These are phyloP conservation scores for Aspergillus persii DNA, from an alignment of 2,329 filamentous ascomycete genomes.

Conservation along the genomic window DNA sequence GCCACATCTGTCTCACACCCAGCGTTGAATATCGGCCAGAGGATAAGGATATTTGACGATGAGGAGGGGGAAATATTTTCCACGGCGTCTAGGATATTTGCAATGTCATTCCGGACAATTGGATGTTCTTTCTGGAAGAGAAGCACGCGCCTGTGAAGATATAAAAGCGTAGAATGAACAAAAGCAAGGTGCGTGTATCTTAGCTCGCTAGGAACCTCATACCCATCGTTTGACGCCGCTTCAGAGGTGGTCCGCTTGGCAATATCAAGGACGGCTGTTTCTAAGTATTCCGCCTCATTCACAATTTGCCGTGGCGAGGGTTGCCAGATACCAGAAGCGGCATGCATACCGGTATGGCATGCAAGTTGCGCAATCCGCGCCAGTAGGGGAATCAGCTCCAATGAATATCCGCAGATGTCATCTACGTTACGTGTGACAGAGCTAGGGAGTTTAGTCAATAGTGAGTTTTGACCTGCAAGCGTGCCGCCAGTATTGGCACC, in stretches of 20 bases:
- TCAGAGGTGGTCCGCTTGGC: conserved; percentile 7
- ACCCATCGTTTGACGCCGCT: not conserved
- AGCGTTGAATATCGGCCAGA: conserved; percentile 34
- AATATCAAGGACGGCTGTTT: conserved; percentile 10
- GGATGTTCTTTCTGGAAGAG: conserved; percentile 16
- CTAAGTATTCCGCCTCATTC: conserved; percentile 10
- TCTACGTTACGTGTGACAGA: conserved; percentile 16
- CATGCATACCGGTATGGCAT: not conserved
- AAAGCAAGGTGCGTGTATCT: conserved; percentile 26
- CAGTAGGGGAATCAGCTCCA: conserved; percentile 27
- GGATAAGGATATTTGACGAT: conserved; percentile 26
- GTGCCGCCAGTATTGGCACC: conserved; percentile 11
- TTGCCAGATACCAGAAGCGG: not conserved
- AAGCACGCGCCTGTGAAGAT: conserved; percentile 28
- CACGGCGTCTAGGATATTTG: conserved; percentile 19
- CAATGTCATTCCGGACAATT: conserved; percentile 19
- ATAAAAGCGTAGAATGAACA: conserved; percentile 26
- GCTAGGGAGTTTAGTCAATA: conserved; percentile 9
- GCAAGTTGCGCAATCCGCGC: conserved; percentile 20
- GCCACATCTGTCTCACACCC: conserved; percentile 26
- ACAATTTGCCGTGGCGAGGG: not conserved
- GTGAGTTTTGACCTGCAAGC: conserved; percentile 8
- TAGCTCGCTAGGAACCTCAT: conserved; percentile 19
- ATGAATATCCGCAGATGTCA: conserved; percentile 31
- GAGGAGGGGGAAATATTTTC: conserved; percentile 21